phyloP scores from a whole-genome alignment of 1,139 yeast species.

The Lodderomyces beijingensis region DNA sequence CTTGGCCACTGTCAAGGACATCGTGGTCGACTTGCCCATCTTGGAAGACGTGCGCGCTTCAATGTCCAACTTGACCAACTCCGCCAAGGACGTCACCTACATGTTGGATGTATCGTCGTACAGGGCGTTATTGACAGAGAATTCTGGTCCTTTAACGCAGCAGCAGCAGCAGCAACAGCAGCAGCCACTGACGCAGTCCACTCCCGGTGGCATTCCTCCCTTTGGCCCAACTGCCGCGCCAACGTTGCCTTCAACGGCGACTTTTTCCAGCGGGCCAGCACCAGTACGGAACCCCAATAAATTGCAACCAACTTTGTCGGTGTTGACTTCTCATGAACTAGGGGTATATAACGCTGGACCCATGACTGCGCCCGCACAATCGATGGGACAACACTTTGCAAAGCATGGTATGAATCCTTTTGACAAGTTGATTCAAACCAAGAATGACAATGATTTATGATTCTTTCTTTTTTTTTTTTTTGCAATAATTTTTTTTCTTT shows the following conservation, averaged over 20 bases:
- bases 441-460: conserved; percentile 15
- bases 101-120: conserved; percentile 57
- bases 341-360: conserved; percentile 13
- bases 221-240: conserved; percentile 31
- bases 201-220: conserved; percentile 22
- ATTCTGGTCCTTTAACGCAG: conserved; percentile 8
- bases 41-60: conserved; percentile 77
- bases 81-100: conserved; percentile 86
- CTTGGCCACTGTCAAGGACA: conserved; percentile 74
- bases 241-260: conserved; percentile 13
- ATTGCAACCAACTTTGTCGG: conserved; percentile 17
- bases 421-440: conserved; percentile 37
- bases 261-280: conserved; percentile 13
- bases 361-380: conserved; percentile 33
- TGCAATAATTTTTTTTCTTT: too few relatives aligned
- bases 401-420: conserved; percentile 40
- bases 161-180: conserved; percentile 4
- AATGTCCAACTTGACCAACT: conserved; percentile 75
- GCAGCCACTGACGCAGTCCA: conserved; percentile 3
- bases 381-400: conserved; percentile 32
- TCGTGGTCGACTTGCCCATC: conserved; percentile 77
- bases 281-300: conserved; percentile 32
- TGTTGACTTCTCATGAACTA: conserved; percentile 4
- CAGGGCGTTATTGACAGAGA: conserved; percentile 30
- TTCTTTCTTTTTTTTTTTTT: too few relatives aligned